Percentiles rank a stretch among this genome's conserved stretches.
phyloP scores from a whole-genome alignment of 192 early-diverging fungal genomes.

The Coemansia sp. region DNA sequence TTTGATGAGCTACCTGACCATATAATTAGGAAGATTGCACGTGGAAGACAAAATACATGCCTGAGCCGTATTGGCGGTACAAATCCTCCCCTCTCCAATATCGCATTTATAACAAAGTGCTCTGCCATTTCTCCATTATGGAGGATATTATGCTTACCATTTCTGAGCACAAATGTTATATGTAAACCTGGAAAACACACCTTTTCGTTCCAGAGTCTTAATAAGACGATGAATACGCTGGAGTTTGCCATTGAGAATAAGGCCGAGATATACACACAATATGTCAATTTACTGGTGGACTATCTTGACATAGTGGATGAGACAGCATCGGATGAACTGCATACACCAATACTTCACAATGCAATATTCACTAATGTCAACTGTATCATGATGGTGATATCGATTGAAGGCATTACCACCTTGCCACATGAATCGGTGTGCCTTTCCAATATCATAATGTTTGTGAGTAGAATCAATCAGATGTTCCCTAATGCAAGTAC shows the following conservation, averaged over 20 bases:
- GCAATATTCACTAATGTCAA: neutral
- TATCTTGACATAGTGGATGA: neutral
- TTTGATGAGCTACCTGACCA: neutral
- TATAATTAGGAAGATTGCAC: neutral
- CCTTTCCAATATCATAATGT: neutral
- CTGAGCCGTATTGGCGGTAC: neutral
- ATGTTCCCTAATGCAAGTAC: neutral
- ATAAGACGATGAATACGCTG: neutral
- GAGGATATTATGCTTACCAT: neutral
- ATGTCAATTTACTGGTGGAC: neutral
- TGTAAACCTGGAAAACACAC: neutral
- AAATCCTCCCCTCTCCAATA: neutral
- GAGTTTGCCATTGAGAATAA: neutral
- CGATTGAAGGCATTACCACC: neutral
- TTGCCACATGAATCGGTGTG: neutral
- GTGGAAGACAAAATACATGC: neutral
- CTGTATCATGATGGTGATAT: neutral
- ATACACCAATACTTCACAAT: neutral
- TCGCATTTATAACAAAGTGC: neutral
- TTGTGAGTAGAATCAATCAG: neutral
- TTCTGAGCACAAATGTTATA: neutral
- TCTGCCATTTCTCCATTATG: neutral
- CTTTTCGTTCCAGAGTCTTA: neutral
- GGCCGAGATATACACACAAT: neutral
- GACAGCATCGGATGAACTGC: neutral